Evolutionary conservation across 108 stramenopile genomes (phyloP).

Genomic region (Halocafeteria seosinensis): DNA sequence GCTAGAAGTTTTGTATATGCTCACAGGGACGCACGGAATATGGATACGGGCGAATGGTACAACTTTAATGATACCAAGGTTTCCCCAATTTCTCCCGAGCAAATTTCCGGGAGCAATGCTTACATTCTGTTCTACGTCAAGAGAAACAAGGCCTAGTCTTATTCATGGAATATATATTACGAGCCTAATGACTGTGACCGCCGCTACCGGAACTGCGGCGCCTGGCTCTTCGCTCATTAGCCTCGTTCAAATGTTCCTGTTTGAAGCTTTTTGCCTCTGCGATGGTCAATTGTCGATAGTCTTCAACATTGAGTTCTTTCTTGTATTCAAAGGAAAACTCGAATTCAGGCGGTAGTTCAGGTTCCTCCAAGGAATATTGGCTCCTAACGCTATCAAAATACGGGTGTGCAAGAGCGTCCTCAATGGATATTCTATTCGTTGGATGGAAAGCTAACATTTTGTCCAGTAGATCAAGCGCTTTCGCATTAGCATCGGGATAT

Average conservation of each 20-base stretch:
- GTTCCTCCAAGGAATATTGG: background rate
- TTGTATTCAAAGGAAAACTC: background rate
- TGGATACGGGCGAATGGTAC: constrained; percentile 1
- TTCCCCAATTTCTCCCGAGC: background rate
- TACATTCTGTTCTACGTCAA: background rate
- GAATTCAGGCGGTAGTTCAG: background rate
- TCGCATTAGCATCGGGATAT: constrained; percentile 19
- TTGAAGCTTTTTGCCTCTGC: background rate
- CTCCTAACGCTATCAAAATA: constrained; percentile 24
- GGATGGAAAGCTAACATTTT: constrained; percentile 32
- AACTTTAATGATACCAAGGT: constrained; percentile 10
- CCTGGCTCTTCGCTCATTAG: too few relatives aligned
- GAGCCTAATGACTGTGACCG: too few relatives aligned
- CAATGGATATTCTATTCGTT: constrained; percentile 19
- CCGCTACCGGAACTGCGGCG: too few relatives aligned
- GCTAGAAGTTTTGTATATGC: too few relatives aligned
- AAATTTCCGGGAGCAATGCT: background rate
- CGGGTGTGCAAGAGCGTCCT: constrained; percentile 27
- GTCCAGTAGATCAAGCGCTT: constrained; percentile 24
- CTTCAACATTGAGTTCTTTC: background rate
- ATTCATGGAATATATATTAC: too few relatives aligned
- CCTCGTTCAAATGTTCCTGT: too few relatives aligned
- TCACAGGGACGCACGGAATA: background rate
- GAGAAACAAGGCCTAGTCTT: too few relatives aligned
- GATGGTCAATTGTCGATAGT: background rate